Conservation (phyloP, 2,329 filamentous ascomycete genomes). For the Fusarium praegraminearum region DNA sequence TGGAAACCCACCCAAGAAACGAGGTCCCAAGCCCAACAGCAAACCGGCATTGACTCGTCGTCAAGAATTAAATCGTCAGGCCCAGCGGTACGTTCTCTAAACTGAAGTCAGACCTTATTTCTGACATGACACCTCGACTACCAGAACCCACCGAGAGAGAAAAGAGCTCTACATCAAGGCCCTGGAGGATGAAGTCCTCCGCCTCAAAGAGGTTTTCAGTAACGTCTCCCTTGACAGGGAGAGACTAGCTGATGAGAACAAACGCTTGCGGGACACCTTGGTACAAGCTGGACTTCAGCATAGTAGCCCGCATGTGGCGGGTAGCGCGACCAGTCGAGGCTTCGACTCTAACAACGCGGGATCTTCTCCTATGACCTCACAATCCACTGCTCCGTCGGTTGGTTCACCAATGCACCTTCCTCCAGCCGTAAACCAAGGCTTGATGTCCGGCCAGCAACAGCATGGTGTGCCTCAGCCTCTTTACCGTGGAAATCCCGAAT, state of each 20-base stretch:
- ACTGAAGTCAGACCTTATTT: neutral
- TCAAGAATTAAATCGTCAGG: constrained; percentile 95
- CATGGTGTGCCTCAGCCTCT: constrained; percentile 41
- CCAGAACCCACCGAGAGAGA: constrained; percentile 92
- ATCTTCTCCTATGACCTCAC: constrained; percentile 62
- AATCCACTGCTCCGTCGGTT: constrained; percentile 57
- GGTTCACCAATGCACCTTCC: constrained; percentile 49
- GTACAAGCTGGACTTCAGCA: constrained; percentile 64
- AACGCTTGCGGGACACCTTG: constrained; percentile 72
- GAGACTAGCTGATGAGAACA: constrained; percentile 81
- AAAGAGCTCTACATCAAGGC: constrained; percentile 97
- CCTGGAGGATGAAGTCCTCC: constrained; percentile 89
- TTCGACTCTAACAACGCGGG: constrained; percentile 59
- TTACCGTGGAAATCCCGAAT: constrained; percentile 67
- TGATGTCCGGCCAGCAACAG: constrained; percentile 51
- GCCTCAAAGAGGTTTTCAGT: constrained; percentile 87
- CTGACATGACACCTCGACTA: constrained; percentile 20
- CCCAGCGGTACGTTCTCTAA: constrained; percentile 77
- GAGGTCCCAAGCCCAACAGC: constrained; percentile 95
- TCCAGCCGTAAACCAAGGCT: constrained; percentile 35
- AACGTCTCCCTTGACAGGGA: constrained; percentile 81
- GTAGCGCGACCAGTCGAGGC: constrained; percentile 67
- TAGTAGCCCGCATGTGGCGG: constrained; percentile 53
- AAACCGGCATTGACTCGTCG: constrained; percentile 92
- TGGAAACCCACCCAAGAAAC: constrained; percentile 86